These are phyloP conservation scores for Vigna mungo DNA, from an alignment of 306 rosid genomes.

Conservation along the genomic window DNA sequence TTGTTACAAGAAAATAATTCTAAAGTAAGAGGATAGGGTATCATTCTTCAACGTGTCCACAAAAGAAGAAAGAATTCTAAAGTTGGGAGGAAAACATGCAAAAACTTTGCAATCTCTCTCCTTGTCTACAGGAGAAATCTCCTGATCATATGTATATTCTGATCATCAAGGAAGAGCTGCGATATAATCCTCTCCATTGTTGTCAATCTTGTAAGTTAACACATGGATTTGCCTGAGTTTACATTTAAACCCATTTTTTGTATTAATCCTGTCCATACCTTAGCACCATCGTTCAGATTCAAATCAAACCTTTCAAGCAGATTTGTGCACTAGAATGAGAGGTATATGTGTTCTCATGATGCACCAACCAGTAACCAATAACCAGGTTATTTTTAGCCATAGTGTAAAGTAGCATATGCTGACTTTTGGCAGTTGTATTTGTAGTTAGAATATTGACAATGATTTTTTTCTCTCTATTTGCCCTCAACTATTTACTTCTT, in stretches of 20 bases:
- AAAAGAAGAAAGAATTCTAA: background rate
- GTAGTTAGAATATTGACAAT: constrained; percentile 5
- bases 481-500: constrained; percentile 37
- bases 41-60: background rate
- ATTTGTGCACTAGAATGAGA: background rate
- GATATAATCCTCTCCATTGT: constrained; percentile 1
- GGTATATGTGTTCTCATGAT: constrained; percentile 1
- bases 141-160: background rate
- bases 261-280: constrained; percentile 18
- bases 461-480: constrained; percentile 31
- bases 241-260: background rate
- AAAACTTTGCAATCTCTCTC: constrained; percentile 12
- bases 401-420: constrained; percentile 21
- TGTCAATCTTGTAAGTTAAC: background rate
- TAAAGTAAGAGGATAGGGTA: constrained; percentile 6
- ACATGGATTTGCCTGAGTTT: background rate
- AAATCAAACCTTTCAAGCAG: constrained; percentile 11
- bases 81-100: background rate
- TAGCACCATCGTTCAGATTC: constrained; percentile 14
- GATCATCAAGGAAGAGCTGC: background rate
- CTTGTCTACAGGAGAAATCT: constrained; percentile 6
- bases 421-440: constrained; percentile 30
- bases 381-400: constrained; percentile 9
- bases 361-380: constrained; percentile 8
- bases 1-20: constrained; percentile 14